phyloP scores from a whole-genome alignment of 2,329 filamentous ascomycete genomes.

The Aspergillus sp. region DNA sequence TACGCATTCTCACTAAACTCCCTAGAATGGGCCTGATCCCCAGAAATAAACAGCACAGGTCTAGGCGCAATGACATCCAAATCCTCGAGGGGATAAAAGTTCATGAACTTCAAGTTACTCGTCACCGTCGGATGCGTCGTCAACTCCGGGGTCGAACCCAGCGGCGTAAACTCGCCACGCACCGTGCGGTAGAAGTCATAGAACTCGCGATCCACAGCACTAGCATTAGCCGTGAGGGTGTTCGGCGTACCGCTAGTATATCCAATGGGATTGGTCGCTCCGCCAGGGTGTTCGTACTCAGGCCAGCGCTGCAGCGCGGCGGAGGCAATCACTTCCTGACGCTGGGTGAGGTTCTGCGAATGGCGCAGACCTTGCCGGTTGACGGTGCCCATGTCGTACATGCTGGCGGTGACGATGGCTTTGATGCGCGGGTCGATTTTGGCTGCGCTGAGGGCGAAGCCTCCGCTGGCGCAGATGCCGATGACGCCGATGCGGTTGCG shows the following conservation, averaged over 20 bases:
- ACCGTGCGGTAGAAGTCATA: constrained; percentile 38
- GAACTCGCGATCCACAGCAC: constrained; percentile 29
- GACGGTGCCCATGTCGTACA: constrained; percentile 18
- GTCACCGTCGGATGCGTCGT: constrained; percentile 38
- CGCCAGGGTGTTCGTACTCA: constrained; percentile 3
- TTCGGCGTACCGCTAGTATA: constrained; percentile 25
- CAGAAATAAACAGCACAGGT: constrained; percentile 30
- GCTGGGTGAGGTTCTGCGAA: constrained; percentile 16
- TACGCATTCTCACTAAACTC: constrained; percentile 19
- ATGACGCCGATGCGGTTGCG: constrained; percentile 30
- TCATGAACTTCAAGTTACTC: constrained; percentile 33
- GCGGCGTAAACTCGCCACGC: constrained; percentile 31
- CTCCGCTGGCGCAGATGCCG: constrained; percentile 32
- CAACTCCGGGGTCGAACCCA: constrained; percentile 18
- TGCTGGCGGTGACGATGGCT: constrained; percentile 22
- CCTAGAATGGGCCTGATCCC: constrained; percentile 17
- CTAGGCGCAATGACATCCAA: not conserved
- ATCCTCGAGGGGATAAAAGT: constrained; percentile 26
- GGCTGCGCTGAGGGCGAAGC: constrained; percentile 36
- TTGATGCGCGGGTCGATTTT: constrained; percentile 31
- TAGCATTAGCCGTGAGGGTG: constrained; percentile 24
- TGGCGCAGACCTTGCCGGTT: constrained; percentile 16
- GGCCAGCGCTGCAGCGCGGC: constrained; percentile 26
- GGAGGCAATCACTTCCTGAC: constrained; percentile 16
- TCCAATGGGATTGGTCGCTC: constrained; percentile 10